Evolutionary conservation across 2,329 filamentous ascomycete species (phyloP).

Genomic region (Thermomyces lanuginosus): DNA sequence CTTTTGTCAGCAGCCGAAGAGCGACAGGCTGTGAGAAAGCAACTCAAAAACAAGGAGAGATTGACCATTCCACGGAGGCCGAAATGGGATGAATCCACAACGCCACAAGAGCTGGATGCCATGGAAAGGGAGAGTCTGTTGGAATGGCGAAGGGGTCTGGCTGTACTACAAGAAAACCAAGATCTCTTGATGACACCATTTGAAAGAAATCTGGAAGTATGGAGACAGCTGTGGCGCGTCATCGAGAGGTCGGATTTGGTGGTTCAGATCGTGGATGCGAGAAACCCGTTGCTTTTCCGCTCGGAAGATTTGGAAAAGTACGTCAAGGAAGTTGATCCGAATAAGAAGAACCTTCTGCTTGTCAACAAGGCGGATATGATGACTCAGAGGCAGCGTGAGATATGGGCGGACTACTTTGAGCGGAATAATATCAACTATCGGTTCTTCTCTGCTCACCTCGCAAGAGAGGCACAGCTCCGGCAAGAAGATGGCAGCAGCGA

Average conservation of each 20-base stretch:
- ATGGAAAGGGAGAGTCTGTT: slow-evolving; percentile 67
- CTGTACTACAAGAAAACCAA: slow-evolving; percentile 83
- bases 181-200: slow-evolving; percentile 96
- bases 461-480: slow-evolving; percentile 56
- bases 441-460: slow-evolving; percentile 89
- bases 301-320: slow-evolving; percentile 87
- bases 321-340: slow-evolving; percentile 76
- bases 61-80: slow-evolving; percentile 83
- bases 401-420: slow-evolving; percentile 78
- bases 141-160: slow-evolving; percentile 75
- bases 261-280: slow-evolving; percentile 94
- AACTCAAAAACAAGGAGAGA: slow-evolving; percentile 59
- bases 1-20: slow-evolving; percentile 76
- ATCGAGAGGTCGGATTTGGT: slow-evolving; percentile 92
- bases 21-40: slow-evolving; percentile 59
- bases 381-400: slow-evolving; percentile 63
- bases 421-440: slow-evolving; percentile 70
- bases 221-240: slow-evolving; percentile 94
- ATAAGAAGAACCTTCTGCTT: slow-evolving; percentile 78
- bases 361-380: slow-evolving; percentile 99
- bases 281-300: slow-evolving; percentile 85
- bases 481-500: slow-evolving; percentile 25
- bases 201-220: slow-evolving; percentile 91
- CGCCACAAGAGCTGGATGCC: slow-evolving; percentile 61
- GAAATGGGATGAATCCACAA: slow-evolving; percentile 73